phyloP scores from a whole-genome alignment of 208 protist species.

The Acanthamoeba castellanii region DNA sequence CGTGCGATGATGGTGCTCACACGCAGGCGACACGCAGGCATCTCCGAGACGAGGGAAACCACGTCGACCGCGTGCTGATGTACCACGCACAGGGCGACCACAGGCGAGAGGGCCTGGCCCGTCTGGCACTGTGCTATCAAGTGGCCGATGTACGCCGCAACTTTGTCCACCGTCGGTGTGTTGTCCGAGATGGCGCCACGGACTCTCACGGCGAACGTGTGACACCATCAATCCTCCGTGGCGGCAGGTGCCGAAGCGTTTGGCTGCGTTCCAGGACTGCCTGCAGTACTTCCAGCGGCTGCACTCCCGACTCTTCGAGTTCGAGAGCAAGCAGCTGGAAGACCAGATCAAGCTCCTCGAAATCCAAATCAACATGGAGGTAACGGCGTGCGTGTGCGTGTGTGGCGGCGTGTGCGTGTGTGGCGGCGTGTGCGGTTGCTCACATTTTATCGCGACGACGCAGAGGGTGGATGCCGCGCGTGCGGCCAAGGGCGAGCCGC shows the following conservation, averaged over 20 bases:
- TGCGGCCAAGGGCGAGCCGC: not conserved
- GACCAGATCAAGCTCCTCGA: slow-evolving; percentile 42
- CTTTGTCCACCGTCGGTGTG: not conserved
- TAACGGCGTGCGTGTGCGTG: not conserved
- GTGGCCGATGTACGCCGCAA: not conserved
- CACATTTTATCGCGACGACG: not conserved
- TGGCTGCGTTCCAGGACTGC: not conserved
- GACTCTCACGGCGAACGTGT: not conserved
- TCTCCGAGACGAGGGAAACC: not conserved
- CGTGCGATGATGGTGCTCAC: not conserved
- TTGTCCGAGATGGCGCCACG: not conserved
- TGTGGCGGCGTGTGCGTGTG: not conserved
- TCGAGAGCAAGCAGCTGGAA: slow-evolving; percentile 13
- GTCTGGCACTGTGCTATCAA: not conserved
- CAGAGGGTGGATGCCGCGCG: not conserved
- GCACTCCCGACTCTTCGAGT: not conserved
- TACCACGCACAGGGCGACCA: not conserved
- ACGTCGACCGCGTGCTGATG: slow-evolving; percentile 1
- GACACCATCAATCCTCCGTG: not conserved
- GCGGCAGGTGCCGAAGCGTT: not conserved
- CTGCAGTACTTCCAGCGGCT: slow-evolving; percentile 17
- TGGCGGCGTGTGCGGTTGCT: not conserved
- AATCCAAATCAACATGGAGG: not conserved
- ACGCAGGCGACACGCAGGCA: not conserved
- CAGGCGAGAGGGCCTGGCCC: not conserved